Evolutionary conservation across 257 asterid genomes (phyloP).

Genomic region (Forsythia viridissima): DNA sequence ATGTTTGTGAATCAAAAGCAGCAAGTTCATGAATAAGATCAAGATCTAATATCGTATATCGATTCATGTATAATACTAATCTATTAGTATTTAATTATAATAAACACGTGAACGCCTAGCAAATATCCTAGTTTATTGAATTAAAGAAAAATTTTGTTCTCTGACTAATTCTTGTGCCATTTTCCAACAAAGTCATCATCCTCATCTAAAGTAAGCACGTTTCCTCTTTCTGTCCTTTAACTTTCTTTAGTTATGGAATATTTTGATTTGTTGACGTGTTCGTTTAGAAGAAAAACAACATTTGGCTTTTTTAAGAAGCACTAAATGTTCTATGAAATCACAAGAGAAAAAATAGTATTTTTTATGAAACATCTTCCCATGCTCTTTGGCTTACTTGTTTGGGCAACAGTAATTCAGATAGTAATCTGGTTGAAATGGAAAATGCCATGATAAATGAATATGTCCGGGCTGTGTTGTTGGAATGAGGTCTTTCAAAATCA

Average conservation of each 20-base stretch:
- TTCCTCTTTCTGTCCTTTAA: slow-evolving; percentile 2
- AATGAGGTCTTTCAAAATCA: slow-evolving; percentile 80
- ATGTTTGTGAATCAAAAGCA: no score
- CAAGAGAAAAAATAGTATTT: background rate
- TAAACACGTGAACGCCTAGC: no score
- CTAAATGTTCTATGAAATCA: background rate
- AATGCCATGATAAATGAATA: slow-evolving; percentile 67
- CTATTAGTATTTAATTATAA: no score
- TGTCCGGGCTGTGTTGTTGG: slow-evolving; percentile 73
- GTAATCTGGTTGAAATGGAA: slow-evolving; percentile 62
- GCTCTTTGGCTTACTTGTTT: slow-evolving; percentile 27
- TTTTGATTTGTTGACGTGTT: background rate
- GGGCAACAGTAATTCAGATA: slow-evolving; percentile 74
- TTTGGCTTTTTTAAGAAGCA: background rate
- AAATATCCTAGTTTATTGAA: no score
- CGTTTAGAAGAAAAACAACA: background rate
- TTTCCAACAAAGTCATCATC: no score
- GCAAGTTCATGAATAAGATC: no score
- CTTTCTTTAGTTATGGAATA: background rate
- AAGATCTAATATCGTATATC: no score
- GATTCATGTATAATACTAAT: no score
- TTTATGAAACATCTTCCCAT: slow-evolving; percentile 12
- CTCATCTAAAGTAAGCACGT: slow-evolving; percentile 55
- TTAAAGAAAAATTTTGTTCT: no score
- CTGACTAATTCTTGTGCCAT: no score